phyloP scores from a whole-genome alignment of 2,329 filamentous ascomycete species.

The Trichophyton rubrum region DNA sequence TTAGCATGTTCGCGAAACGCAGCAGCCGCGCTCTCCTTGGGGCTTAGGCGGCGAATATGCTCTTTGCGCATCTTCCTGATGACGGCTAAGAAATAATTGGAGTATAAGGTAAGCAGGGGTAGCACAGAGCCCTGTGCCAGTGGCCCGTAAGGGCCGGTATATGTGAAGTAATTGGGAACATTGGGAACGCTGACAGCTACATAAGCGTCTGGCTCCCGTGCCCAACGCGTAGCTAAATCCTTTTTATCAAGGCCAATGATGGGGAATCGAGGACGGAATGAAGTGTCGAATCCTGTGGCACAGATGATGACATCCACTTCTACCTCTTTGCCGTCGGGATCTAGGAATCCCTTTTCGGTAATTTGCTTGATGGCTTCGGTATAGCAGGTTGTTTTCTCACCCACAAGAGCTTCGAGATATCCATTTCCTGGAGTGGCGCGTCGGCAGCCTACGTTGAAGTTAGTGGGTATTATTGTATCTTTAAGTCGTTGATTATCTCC shows the following conservation, averaged over 20 bases:
- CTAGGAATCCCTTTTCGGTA: slow-evolving; percentile 16
- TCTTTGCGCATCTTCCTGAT: slow-evolving; percentile 14
- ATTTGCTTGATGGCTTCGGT: slow-evolving; percentile 11
- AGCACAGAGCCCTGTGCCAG: slow-evolving; percentile 13
- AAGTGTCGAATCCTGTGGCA: slow-evolving; percentile 53
- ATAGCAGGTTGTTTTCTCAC: slow-evolving; percentile 17
- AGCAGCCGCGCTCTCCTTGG: slow-evolving; percentile 11
- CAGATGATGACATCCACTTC: slow-evolving; percentile 55
- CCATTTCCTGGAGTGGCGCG: slow-evolving; percentile 29
- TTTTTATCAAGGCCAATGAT: slow-evolving; percentile 11
- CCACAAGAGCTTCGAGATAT: slow-evolving; percentile 21
- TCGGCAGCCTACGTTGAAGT: slow-evolving; percentile 27
- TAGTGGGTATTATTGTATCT: slow-evolving; percentile 14
- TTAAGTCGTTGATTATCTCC: slow-evolving; percentile 10
- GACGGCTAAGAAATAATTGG: slow-evolving; percentile 13
- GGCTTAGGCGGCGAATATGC: slow-evolving; percentile 11
- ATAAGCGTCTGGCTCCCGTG: slow-evolving; percentile 10
- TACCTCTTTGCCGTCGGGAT: slow-evolving; percentile 41
- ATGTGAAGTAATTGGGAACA: slow-evolving; percentile 15
- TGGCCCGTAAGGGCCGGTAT: slow-evolving; percentile 12
- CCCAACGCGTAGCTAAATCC: slow-evolving; percentile 10
- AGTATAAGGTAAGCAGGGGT: slow-evolving; percentile 7
- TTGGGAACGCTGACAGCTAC: slow-evolving; percentile 10
- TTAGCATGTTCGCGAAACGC: slow-evolving; percentile 13
- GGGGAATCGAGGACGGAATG: slow-evolving; percentile 20